phyloP scores from a whole-genome alignment of 305 asterid genomes.

The Rubia occidens region DNA sequence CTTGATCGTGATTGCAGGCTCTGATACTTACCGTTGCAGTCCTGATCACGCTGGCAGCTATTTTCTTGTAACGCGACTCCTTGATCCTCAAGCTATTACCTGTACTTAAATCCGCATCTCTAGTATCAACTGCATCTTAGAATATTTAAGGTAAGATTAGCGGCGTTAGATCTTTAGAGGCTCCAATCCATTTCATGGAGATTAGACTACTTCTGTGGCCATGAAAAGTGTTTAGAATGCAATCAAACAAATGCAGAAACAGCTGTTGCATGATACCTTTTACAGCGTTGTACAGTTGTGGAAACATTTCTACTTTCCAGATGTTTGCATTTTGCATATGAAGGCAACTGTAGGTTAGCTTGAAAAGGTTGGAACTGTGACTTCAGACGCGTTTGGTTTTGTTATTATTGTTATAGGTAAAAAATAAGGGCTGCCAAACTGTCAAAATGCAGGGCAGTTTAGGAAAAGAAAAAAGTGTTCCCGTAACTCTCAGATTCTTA shows the following conservation, averaged over 20 bases:
- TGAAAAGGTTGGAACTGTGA: neutral
- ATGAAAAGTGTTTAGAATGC: neutral
- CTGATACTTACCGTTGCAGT: slow-evolving; percentile 28
- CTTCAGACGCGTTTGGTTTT: neutral
- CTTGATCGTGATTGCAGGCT: slow-evolving; percentile 24
- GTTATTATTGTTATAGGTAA: neutral
- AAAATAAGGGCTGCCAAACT: neutral
- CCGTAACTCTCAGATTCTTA: too few relatives aligned
- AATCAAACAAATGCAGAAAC: slow-evolving; percentile 3
- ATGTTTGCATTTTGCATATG: neutral
- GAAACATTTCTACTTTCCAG: neutral
- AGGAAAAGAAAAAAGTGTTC: too few relatives aligned
- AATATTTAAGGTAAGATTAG: neutral
- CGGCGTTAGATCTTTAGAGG: neutral
- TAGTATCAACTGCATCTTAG: neutral
- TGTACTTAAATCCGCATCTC: neutral
- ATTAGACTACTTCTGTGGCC: neutral
- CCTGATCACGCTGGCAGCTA: slow-evolving; percentile 21
- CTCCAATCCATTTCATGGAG: neutral
- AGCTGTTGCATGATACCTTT: neutral
- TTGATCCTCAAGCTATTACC: neutral
- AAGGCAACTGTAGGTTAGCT: slow-evolving; percentile 1
- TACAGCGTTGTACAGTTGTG: neutral
- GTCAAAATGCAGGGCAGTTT: neutral
- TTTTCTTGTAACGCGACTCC: slow-evolving; percentile 17